Conservation (phyloP, 345 rosid species). For the Adansonia digitata region DNA sequence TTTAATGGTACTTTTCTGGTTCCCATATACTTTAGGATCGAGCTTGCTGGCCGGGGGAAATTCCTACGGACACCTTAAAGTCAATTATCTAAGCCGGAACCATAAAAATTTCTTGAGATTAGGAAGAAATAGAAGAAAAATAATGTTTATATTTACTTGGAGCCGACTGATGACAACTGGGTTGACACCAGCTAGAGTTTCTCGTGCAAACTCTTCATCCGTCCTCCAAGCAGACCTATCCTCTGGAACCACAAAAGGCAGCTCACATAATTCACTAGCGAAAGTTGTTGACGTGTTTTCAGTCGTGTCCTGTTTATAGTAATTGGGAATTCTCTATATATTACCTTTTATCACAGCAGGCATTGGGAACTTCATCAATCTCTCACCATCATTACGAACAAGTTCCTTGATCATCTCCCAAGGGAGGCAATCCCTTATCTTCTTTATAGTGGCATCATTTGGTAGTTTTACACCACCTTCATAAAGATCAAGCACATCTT, state of each 20-base stretch:
- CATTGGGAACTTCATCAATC: constrained; percentile 61
- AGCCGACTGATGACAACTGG: constrained; percentile 54
- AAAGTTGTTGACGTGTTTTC: no score
- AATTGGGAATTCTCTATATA: neutral
- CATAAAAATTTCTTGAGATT: neutral
- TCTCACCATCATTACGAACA: constrained; percentile 70
- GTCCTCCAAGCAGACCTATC: constrained; percentile 66
- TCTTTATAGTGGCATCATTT: constrained; percentile 20
- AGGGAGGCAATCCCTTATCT: constrained; percentile 61
- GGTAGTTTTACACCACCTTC: constrained; percentile 60
- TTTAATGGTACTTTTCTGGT: constrained; percentile 56
- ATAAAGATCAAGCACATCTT: constrained; percentile 62
- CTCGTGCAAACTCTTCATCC: constrained; percentile 64
- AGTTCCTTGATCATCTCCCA: constrained; percentile 92
- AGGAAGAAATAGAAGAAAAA: neutral
- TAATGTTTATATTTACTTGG: constrained; percentile 22
- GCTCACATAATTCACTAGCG: neutral
- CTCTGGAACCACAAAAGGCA: constrained; percentile 28
- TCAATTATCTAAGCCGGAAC: neutral
- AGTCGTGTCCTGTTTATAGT: no score
- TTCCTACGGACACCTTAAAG: constrained; percentile 34
- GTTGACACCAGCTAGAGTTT: constrained; percentile 69
- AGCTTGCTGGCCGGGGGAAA: constrained; percentile 75
- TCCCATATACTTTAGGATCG: constrained; percentile 49
- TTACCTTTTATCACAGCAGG: constrained; percentile 91